Evolutionary conservation across 305 asterid species (phyloP).

Genomic region (Fraxinus xanthoxyloides): DNA sequence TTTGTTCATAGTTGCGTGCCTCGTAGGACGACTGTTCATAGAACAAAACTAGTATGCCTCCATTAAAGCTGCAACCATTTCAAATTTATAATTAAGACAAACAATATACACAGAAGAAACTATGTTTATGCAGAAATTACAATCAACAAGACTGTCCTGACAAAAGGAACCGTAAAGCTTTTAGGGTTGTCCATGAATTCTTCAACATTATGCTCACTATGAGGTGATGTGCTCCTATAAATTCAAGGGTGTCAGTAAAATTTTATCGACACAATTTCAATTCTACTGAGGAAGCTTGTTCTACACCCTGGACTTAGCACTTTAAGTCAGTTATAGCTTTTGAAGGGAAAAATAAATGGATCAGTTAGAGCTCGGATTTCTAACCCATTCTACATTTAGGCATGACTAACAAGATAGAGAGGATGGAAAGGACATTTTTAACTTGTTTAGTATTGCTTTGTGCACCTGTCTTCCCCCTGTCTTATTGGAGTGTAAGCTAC

Average conservation of each 20-base stretch:
- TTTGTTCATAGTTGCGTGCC: constrained; percentile 51
- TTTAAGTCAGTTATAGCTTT: neutral
- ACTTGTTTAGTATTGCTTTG: neutral
- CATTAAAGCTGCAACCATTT: constrained; percentile 41
- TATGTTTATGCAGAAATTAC: constrained; percentile 7
- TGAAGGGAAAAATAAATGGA: neutral
- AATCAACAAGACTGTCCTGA: constrained; percentile 8
- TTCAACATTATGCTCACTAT: neutral
- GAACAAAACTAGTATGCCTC: constrained; percentile 35
- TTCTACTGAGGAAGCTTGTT: neutral
- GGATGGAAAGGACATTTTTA: neutral
- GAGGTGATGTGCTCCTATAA: neutral
- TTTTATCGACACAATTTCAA: neutral
- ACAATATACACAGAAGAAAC: constrained; percentile 2
- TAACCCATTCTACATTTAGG: neutral
- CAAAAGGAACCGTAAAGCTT: neutral
- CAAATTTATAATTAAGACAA: constrained; percentile 13
- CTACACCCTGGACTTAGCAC: neutral
- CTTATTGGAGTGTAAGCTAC: neutral
- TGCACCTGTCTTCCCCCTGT: neutral
- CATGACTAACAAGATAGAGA: neutral
- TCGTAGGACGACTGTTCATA: constrained; percentile 28
- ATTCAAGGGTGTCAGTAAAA: neutral
- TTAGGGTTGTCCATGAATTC: neutral
- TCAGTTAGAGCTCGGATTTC: neutral